Conservation (phyloP, 495 filamentous ascomycete species). For the Cenococcum geophilum region DNA sequence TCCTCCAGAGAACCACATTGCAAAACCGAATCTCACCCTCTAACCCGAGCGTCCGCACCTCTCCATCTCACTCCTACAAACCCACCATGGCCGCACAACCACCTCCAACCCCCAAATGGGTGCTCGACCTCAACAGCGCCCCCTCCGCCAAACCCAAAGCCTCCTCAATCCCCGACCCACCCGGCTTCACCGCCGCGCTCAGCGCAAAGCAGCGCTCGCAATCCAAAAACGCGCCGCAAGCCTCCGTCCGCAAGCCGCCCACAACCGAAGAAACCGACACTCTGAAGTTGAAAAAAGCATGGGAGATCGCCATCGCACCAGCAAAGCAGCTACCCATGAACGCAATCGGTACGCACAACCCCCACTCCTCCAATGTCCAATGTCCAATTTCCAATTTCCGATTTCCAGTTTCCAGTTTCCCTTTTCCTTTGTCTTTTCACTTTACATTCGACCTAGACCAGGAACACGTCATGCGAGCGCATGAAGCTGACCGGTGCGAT, state of each 20-base stretch:
- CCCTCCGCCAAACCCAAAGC: slow-evolving; percentile 54
- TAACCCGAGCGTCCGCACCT: not conserved
- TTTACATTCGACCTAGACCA: slow-evolving; percentile 4
- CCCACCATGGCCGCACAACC: slow-evolving; percentile 30
- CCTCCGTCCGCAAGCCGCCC: slow-evolving; percentile 49
- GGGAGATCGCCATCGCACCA: slow-evolving; percentile 93
- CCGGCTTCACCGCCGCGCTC: slow-evolving; percentile 63
- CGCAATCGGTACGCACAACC: slow-evolving; percentile 66
- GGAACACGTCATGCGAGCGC: no score
- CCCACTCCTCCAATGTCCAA: slow-evolving; percentile 1
- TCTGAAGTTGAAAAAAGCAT: slow-evolving; percentile 95
- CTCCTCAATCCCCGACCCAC: slow-evolving; percentile 70
- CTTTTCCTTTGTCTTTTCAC: no score
- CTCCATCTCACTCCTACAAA: not conserved
- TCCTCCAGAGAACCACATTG: no score
- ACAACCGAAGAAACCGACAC: slow-evolving; percentile 80
- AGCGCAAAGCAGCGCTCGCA: slow-evolving; percentile 41
- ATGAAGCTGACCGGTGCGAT: no score
- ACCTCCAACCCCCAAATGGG: slow-evolving; percentile 70
- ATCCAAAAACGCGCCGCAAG: slow-evolving; percentile 14
- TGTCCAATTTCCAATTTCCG: slow-evolving; percentile 1
- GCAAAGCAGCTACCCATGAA: slow-evolving; percentile 97
- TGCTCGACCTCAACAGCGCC: slow-evolving; percentile 63
- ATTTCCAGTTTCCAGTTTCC: no score
- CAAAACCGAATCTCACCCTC: not conserved